These are phyloP conservation scores for Funneliformis mosseae DNA, from an alignment of 192 early-diverging fungal genomes.

Conservation along the genomic window DNA sequence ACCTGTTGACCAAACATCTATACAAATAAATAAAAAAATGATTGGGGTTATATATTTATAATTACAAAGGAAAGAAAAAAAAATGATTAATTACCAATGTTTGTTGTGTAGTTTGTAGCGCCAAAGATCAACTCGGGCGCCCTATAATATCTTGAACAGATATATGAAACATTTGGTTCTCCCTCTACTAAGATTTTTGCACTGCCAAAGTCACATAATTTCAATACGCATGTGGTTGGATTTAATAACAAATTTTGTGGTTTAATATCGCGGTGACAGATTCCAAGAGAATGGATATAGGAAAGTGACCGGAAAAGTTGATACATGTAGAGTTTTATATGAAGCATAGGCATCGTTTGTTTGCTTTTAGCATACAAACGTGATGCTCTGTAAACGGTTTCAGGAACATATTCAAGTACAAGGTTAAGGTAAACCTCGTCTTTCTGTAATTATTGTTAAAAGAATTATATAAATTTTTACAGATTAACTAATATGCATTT, in stretches of 20 bases:
- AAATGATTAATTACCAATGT: constrained; percentile 50
- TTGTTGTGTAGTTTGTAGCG: constrained; percentile 88
- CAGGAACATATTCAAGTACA: constrained; percentile 93
- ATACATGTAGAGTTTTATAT: constrained; percentile 99
- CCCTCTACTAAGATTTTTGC: constrained; percentile 94
- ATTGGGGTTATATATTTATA: not conserved
- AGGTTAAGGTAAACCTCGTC: constrained; percentile 97
- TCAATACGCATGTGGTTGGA: constrained; percentile 87
- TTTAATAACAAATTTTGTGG: constrained; percentile 97
- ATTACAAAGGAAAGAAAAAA: not conserved
- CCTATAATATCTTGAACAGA: constrained; percentile 97
- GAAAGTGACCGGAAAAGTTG: constrained; percentile 96
- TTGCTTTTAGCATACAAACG: constrained; percentile 89
- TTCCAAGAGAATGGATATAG: constrained; percentile 95
- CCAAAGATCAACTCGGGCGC: constrained; percentile 98
- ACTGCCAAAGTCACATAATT: constrained; percentile 97
- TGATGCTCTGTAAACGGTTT: constrained; percentile 94
- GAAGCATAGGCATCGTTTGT: constrained; percentile 93
- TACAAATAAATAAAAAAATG: not conserved
- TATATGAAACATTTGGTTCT: constrained; percentile 98
- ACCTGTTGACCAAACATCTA: constrained; percentile 93
- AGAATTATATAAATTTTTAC: not conserved
- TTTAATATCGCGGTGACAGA: constrained; percentile 99
- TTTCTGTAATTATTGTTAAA: constrained; percentile 45
- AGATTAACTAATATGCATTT: too few species aligned